A percentile compares a stretch with the other conserved stretches of the same genome.
These are phyloP conservation scores for Rhodocollybia butyracea DNA, from an alignment of 768 basidiomycete species.

Conservation along the genomic window DNA sequence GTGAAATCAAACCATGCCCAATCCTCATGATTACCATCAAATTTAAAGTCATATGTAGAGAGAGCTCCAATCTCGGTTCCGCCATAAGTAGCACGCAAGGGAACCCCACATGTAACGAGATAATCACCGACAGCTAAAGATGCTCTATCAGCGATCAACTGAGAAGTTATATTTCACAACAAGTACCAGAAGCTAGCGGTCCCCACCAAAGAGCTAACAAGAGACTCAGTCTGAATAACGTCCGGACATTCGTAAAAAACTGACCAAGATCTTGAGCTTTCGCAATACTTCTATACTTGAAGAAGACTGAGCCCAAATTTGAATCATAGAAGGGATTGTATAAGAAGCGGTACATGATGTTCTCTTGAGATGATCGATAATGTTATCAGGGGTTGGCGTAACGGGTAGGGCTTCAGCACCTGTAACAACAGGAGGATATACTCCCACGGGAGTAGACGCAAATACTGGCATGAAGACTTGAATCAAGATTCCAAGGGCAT, in stretches of 20 bases:
- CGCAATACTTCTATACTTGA: constrained; percentile 22
- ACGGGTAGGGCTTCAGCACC: constrained; percentile 21
- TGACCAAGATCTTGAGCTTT: constrained; percentile 25
- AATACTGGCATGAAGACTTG: constrained; percentile 25
- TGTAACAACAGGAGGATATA: constrained; percentile 26
- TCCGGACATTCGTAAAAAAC: constrained; percentile 8
- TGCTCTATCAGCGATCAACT: too few relatives aligned
- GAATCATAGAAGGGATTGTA: constrained; percentile 27
- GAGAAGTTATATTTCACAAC: too few relatives aligned
- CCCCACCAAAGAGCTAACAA: constrained; percentile 20
- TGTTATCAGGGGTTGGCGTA: constrained; percentile 31
- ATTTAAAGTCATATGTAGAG: constrained; percentile 8
- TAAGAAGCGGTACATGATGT: constrained; percentile 19
- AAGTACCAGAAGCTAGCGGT: constrained; percentile 29
- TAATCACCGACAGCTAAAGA: constrained; percentile 30
- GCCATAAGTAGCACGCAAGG: constrained; percentile 30
- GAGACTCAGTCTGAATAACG: neutral
- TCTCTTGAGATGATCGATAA: constrained; percentile 22
- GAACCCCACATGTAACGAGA: constrained; percentile 32
- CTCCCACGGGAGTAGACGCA: constrained; percentile 11
- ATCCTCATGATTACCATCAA: constrained; percentile 14
- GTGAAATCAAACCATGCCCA: constrained; percentile 30
- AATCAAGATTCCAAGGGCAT: constrained; percentile 22
- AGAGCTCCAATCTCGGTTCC: constrained; percentile 30
- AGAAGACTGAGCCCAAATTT: constrained; percentile 23